A percentile compares a stretch with the other conserved stretches of the same genome.
Evolutionary conservation across 257 asterid genomes (phyloP).

Genomic region (Capsicum rhomboideum): DNA sequence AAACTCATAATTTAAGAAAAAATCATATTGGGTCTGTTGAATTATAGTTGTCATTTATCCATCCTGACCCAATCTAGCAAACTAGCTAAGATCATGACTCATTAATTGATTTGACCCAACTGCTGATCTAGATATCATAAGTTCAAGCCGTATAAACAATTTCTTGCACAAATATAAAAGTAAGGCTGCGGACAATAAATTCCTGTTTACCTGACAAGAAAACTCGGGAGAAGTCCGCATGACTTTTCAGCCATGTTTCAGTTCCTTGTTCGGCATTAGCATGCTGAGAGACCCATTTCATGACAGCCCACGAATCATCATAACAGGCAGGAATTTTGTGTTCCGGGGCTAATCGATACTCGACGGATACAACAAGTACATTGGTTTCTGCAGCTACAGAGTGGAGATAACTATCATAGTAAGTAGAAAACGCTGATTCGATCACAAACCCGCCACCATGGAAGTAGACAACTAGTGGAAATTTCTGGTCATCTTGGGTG

Average conservation of each 20-base stretch:
- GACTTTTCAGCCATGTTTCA: slow-evolving; percentile 49
- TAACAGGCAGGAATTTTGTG: slow-evolving; percentile 56
- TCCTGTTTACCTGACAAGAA: slow-evolving; percentile 35
- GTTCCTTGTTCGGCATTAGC: slow-evolving; percentile 20
- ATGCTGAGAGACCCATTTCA: slow-evolving; percentile 47
- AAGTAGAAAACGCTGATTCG: slow-evolving; percentile 50
- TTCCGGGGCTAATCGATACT: slow-evolving; percentile 65
- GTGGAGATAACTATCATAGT: slow-evolving; percentile 33
- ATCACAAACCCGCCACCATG: slow-evolving; percentile 73
- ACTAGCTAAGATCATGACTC: no score
- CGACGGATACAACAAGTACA: slow-evolving; percentile 51
- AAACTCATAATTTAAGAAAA: no score
- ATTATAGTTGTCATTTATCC: no score
- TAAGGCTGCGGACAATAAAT: neutral
- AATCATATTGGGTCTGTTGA: no score
- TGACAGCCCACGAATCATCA: slow-evolving; percentile 48
- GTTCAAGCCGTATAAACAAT: no score
- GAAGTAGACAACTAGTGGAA: slow-evolving; percentile 51
- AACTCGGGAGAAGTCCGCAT: slow-evolving; percentile 40
- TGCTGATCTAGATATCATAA: no score
- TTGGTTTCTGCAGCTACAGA: slow-evolving; percentile 36
- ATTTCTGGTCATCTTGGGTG: slow-evolving; percentile 15
- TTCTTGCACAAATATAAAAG: no score
- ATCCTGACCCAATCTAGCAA: no score
- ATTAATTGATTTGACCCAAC: no score